A percentile compares a stretch with the other conserved stretches of the same genome.
These are phyloP conservation scores for Parasitella parasitica DNA, from an alignment of 371 early-diverging fungal genomes.

Conservation along the genomic window DNA sequence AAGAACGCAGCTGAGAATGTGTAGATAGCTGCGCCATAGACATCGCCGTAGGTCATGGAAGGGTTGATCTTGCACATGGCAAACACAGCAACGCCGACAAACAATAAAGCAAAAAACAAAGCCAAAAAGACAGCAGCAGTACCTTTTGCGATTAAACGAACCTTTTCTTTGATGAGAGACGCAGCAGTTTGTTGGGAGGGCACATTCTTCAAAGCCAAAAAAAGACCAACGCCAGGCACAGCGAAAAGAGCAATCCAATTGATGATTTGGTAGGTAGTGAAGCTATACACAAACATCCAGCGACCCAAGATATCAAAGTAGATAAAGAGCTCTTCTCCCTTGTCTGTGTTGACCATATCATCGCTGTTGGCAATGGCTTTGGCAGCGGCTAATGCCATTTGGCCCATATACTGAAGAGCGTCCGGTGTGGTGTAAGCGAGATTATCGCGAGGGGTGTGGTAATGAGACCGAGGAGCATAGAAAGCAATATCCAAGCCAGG, in stretches of 20 bases:
- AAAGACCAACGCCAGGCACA: conserved; percentile 30
- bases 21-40: conserved; percentile 35
- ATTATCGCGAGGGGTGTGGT: conserved; percentile 69
- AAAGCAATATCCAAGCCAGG: conserved; percentile 82
- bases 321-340: conserved; percentile 35
- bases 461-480: conserved; percentile 65
- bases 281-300: conserved; percentile 49
- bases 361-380: conserved; percentile 44
- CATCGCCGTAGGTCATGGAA: conserved; percentile 43
- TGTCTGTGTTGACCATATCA: conserved; percentile 22
- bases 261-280: conserved; percentile 37
- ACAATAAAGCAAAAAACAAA: conserved; percentile 13
- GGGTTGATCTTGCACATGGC: conserved; percentile 31
- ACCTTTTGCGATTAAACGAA: conserved; percentile 27
- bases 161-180: conserved; percentile 14
- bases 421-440: conserved; percentile 49
- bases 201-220: background rate
- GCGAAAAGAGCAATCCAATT: conserved; percentile 40
- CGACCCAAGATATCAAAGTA: conserved; percentile 58
- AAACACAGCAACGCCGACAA: conserved; percentile 11
- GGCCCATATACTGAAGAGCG: conserved; percentile 65
- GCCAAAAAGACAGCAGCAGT: conserved; percentile 26
- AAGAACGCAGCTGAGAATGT: conserved; percentile 36
- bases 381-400: conserved; percentile 42
- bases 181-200: background rate